Conservation (phyloP, 1,284 basidiomycete genomes). For the Xerocomus tenax region DNA sequence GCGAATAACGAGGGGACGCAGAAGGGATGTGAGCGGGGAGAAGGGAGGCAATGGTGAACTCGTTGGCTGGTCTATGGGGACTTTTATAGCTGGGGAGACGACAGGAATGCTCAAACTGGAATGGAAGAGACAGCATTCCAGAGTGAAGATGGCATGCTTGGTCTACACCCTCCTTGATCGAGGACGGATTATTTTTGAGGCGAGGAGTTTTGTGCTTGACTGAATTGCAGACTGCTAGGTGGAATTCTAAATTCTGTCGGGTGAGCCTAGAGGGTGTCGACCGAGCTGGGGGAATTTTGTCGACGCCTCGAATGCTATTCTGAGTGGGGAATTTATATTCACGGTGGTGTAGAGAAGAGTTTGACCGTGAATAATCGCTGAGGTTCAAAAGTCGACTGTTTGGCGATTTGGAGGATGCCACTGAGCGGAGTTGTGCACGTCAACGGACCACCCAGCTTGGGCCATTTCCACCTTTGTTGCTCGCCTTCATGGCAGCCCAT, state of each 20-base stretch:
- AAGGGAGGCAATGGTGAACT: background rate
- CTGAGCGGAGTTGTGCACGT: constrained; percentile 2
- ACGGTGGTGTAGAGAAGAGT: background rate
- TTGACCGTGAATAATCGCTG: background rate
- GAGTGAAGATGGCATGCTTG: background rate
- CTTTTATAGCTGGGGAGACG: constrained; percentile 16
- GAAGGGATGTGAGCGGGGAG: background rate
- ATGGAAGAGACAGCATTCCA: background rate
- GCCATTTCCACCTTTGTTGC: background rate
- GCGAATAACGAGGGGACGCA: background rate
- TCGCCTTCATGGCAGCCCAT: background rate
- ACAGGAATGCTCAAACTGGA: background rate
- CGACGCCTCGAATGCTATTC: background rate
- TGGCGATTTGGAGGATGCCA: background rate
- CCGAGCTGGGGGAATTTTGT: background rate
- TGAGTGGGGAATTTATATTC: background rate
- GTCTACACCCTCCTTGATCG: background rate
- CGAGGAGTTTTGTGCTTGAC: background rate
- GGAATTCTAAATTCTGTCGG: too few relatives aligned
- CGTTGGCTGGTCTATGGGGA: background rate
- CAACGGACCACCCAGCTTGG: too few relatives aligned
- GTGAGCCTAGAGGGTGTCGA: background rate
- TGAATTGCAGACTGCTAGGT: too few relatives aligned
- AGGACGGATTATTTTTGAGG: background rate
- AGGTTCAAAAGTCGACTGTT: constrained; percentile 1